phyloP scores from a whole-genome alignment of 2,329 filamentous ascomycete species.

The Pseudocercospora fijiensis region DNA sequence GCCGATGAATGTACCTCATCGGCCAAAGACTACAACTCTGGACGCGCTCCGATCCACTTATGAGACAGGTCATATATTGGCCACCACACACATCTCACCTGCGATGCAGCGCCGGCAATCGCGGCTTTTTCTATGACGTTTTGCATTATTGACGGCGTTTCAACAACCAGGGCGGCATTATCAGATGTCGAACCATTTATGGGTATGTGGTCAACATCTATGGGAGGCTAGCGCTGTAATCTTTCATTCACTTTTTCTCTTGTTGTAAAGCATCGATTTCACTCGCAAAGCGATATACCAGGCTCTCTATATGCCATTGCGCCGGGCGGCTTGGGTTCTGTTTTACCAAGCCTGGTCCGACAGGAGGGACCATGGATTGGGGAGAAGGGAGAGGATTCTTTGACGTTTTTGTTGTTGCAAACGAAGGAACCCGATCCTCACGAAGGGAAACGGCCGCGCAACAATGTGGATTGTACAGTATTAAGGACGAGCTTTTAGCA shows the following conservation, averaged over 20 bases:
- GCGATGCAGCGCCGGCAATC: background rate
- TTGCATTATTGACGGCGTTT: background rate
- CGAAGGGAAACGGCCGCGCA: slow-evolving; percentile 4
- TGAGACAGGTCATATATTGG: background rate
- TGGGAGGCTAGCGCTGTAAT: slow-evolving; percentile 8
- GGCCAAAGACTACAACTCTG: background rate
- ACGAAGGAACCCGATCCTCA: slow-evolving; percentile 2
- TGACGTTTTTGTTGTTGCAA: background rate
- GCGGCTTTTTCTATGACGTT: background rate
- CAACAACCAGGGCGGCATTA: slow-evolving; percentile 6
- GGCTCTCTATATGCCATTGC: slow-evolving; percentile 7
- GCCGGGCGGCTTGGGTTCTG: slow-evolving; percentile 3
- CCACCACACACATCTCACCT: background rate
- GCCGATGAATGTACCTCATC: background rate
- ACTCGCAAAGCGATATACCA: slow-evolving; percentile 7
- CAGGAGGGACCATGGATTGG: background rate
- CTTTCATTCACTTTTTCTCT: slow-evolving; percentile 1
- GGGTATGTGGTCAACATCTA: background rate
- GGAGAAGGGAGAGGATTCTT: background rate
- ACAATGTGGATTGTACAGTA: slow-evolving; percentile 4
- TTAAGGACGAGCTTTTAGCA: background rate
- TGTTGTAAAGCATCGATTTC: slow-evolving; percentile 8
- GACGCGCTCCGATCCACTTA: background rate
- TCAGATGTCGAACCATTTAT: background rate
- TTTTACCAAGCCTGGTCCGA: background rate